phyloP scores from a whole-genome alignment of 306 rosid species.

The Mimosa pudica region DNA sequence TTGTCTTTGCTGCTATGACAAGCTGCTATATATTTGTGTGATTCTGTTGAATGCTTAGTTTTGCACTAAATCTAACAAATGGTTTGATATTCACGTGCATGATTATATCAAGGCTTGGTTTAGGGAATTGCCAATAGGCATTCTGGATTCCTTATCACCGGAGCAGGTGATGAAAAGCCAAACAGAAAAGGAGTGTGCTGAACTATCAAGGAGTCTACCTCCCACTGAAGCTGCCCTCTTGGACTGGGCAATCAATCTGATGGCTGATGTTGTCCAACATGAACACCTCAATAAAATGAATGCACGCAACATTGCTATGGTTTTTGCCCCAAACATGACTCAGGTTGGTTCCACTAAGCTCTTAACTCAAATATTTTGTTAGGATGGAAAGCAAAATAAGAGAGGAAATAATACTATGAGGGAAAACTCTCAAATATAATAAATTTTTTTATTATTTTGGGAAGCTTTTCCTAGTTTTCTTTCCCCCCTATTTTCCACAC shows the following conservation, averaged over 20 bases:
- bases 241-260: constrained; percentile 78
- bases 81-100: constrained; percentile 22
- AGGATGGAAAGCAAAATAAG: too few relatives aligned
- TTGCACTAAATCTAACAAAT: constrained; percentile 3
- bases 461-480: too few relatives aligned
- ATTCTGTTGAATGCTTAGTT: neutral
- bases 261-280: constrained; percentile 82
- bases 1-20: constrained; percentile 6
- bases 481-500: too few relatives aligned
- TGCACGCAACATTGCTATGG: constrained; percentile 74
- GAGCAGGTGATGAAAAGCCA: constrained; percentile 72
- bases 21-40: neutral
- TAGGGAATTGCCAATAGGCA: constrained; percentile 70
- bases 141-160: constrained; percentile 69
- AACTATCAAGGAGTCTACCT: constrained; percentile 58
- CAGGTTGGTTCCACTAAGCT: constrained; percentile 42
- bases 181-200: constrained; percentile 66
- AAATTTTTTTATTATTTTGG: too few relatives aligned
- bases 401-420: too few relatives aligned
- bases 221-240: constrained; percentile 66
- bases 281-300: constrained; percentile 79
- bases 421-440: too few relatives aligned
- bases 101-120: constrained; percentile 65
- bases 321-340: constrained; percentile 93
- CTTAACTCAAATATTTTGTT: neutral